Evolutionary conservation across 2,329 filamentous ascomycete genomes (phyloP).

Genomic region (Stachybotrys echinatus): DNA sequence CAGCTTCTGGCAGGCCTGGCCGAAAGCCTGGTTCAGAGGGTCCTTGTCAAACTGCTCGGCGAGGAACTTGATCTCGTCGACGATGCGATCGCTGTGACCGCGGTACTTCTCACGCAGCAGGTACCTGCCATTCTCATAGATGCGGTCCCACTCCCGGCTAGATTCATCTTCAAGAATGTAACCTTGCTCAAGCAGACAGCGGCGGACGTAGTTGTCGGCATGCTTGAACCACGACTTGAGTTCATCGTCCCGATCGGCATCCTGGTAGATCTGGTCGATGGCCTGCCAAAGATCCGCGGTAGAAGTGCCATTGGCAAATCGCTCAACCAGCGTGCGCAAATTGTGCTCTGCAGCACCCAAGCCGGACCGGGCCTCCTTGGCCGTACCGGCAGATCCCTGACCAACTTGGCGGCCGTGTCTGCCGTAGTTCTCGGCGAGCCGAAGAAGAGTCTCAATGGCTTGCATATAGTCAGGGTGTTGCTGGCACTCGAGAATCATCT

Average conservation of each 20-base stretch:
- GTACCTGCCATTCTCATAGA: constrained; percentile 82
- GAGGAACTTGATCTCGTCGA: constrained; percentile 88
- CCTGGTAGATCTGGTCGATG: constrained; percentile 78
- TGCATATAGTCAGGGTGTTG: constrained; percentile 89
- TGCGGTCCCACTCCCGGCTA: constrained; percentile 72
- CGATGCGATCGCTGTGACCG: constrained; percentile 74
- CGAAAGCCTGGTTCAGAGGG: constrained; percentile 78
- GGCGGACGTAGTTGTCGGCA: constrained; percentile 72
- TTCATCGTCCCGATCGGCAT: constrained; percentile 82
- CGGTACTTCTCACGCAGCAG: constrained; percentile 87
- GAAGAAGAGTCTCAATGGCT: constrained; percentile 83
- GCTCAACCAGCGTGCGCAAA: constrained; percentile 77
- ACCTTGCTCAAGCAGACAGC: constrained; percentile 81
- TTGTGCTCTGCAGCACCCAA: constrained; percentile 72
- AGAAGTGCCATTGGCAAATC: constrained; percentile 93
- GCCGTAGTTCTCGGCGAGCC: constrained; percentile 79
- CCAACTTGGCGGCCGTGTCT: constrained; percentile 64
- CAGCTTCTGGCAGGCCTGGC: constrained; percentile 69
- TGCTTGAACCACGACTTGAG: constrained; percentile 85
- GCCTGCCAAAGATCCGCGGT: constrained; percentile 79
- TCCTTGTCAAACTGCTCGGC: constrained; percentile 86
- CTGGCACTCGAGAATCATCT: constrained; percentile 96
- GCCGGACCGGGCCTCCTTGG: constrained; percentile 66
- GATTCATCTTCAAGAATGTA: constrained; percentile 82
- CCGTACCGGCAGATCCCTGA: constrained; percentile 58